phyloP scores from a whole-genome alignment of 257 asterid species.

The Eustoma russellianum region DNA sequence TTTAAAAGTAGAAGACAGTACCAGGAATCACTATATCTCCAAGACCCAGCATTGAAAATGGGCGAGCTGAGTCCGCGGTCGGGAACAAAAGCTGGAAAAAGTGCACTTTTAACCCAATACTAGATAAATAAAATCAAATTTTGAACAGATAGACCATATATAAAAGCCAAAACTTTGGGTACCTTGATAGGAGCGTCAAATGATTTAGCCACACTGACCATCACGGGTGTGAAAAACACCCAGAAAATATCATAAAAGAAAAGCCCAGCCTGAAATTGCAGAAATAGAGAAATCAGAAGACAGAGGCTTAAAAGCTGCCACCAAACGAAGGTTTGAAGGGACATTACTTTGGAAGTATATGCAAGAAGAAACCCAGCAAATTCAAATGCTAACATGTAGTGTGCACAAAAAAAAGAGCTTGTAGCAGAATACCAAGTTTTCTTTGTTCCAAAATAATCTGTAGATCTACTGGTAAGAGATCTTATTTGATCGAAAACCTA shows the following conservation, averaged over 20 bases:
- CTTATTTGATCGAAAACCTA: too few relatives aligned
- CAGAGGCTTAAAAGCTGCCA: not conserved
- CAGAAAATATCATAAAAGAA: constrained; percentile 88
- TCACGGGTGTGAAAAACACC: constrained; percentile 97
- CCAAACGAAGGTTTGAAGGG: constrained; percentile 2
- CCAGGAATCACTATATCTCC: constrained; percentile 99
- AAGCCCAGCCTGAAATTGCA: constrained; percentile 73
- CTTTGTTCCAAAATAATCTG: too few relatives aligned
- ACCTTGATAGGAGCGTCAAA: constrained; percentile 99
- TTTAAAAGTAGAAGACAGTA: constrained; percentile 9
- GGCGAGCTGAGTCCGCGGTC: constrained; percentile 68
- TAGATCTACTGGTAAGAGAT: too few relatives aligned
- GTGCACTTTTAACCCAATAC: not conserved
- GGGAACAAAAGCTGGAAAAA: constrained; percentile 88
- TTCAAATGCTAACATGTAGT: not conserved
- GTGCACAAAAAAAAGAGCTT: too few relatives aligned
- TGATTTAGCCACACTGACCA: constrained; percentile 96
- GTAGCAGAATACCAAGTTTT: too few relatives aligned
- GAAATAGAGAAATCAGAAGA: not conserved
- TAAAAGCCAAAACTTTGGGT: constrained; percentile 4
- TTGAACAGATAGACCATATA: not conserved
- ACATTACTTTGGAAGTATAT: not conserved
- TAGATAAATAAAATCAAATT: not conserved
- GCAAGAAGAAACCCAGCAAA: not conserved
- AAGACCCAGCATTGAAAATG: constrained; percentile 98